Percentiles rank a stretch among this genome's conserved stretches.
Conservation (phyloP, 2,329 filamentous ascomycete genomes). For the Mycosphaerella arachidis region DNA sequence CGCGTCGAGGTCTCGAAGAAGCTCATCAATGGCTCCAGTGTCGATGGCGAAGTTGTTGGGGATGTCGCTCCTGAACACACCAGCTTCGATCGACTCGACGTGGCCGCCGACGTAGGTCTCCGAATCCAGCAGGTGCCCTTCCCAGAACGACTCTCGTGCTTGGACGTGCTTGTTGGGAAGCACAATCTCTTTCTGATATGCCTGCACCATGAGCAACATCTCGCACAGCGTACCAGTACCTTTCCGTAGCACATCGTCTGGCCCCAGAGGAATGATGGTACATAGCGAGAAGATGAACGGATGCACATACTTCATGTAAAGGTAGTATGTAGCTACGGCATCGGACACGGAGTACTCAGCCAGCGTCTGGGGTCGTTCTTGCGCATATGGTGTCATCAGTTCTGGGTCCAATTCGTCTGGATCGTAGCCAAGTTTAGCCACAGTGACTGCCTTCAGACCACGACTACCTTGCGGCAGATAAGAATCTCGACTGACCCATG, state of each 20-base stretch:
- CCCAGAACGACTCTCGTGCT: conserved; percentile 89
- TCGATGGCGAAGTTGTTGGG: conserved; percentile 93
- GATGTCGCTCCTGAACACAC: conserved; percentile 93
- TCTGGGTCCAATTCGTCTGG: conserved; percentile 97
- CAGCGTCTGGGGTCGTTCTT: conserved; percentile 84
- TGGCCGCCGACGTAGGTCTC: conserved; percentile 98
- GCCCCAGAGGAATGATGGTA: conserved; percentile 88
- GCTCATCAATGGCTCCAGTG: conserved; percentile 79
- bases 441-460: conserved; percentile 94
- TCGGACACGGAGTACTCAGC: conserved; percentile 99
- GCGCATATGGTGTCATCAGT: conserved; percentile 86
- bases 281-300: conserved; percentile 98
- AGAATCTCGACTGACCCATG: conserved; percentile 98
- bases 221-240: conserved; percentile 98
- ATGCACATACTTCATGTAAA: conserved; percentile 99
- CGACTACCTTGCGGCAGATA: conserved; percentile 96
- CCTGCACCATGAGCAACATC: conserved; percentile 98
- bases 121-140: conserved; percentile 90
- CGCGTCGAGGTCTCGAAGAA: conserved; percentile 78
- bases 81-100: conserved; percentile 97
- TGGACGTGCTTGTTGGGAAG: conserved; percentile 94
- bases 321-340: conserved; percentile 95
- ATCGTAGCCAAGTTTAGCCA: conserved; percentile 96
- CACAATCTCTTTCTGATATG: conserved; percentile 85
- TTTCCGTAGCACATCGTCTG: conserved; percentile 89